Conservation (phyloP, 805 yeast genomes). For the Pichia exigua region DNA sequence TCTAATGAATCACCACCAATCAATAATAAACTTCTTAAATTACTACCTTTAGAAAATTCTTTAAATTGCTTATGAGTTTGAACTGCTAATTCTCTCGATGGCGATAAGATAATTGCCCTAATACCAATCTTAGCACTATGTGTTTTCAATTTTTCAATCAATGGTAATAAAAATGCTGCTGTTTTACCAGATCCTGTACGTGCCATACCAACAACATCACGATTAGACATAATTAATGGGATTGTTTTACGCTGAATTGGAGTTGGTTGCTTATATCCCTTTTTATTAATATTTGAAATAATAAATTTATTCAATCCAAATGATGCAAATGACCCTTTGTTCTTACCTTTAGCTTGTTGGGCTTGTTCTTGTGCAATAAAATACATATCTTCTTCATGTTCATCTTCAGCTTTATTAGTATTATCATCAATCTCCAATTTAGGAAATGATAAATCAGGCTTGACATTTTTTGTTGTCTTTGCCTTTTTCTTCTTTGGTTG, state of each 20-base stretch:
- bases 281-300: constrained; percentile 61
- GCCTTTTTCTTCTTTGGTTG: constrained; percentile 11
- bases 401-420: constrained; percentile 14
- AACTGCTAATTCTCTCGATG: constrained; percentile 92
- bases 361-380: constrained; percentile 14
- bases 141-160: constrained; percentile 73
- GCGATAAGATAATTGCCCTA: constrained; percentile 83
- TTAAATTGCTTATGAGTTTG: constrained; percentile 86
- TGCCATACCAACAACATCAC: constrained; percentile 99
- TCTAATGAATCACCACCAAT: constrained; percentile 99
- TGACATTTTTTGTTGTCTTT: constrained; percentile 2
- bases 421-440: constrained; percentile 39
- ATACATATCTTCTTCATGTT: constrained; percentile 13
- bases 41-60: constrained; percentile 80
- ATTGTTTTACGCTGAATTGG: constrained; percentile 96
- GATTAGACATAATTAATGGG: constrained; percentile 75
- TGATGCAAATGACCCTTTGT: constrained; percentile 73
- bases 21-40: constrained; percentile 67
- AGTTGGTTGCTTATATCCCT: constrained; percentile 92
- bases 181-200: constrained; percentile 99
- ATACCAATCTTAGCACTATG: constrained; percentile 86
- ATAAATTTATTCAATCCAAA: constrained; percentile 78
- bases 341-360: constrained; percentile 41
- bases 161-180: constrained; percentile 90
- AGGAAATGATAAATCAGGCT: constrained; percentile 25